phyloP scores from a whole-genome alignment of 306 rosid species.

The Erythrophleum fordii region DNA sequence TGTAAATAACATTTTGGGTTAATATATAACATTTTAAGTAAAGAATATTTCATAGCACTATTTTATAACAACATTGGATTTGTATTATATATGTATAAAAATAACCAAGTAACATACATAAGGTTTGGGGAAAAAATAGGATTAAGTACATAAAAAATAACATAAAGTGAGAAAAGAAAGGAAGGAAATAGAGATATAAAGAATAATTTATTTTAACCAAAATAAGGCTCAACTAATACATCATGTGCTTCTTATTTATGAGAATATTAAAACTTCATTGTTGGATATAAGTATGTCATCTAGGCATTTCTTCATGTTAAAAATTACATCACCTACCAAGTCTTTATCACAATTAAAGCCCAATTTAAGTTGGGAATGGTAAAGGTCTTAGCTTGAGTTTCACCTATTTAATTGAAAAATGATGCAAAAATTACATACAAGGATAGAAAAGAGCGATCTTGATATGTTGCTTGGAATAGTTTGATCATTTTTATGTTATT shows the following conservation, averaged over 20 bases:
- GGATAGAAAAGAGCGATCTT: not conserved
- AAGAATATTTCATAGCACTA: too few relatives aligned
- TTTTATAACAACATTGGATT: too few relatives aligned
- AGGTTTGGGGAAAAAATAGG: too few relatives aligned
- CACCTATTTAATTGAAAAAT: not conserved
- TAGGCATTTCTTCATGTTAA: not conserved
- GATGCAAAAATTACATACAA: not conserved
- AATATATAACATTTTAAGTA: too few relatives aligned
- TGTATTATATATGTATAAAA: too few relatives aligned
- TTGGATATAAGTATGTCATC: not conserved
- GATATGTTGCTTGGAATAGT: not conserved
- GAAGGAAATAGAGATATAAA: too few relatives aligned
- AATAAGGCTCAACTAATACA: not conserved
- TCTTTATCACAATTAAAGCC: not conserved
- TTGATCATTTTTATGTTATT: not conserved
- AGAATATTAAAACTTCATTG: not conserved
- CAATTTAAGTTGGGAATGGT: not conserved
- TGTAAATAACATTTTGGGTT: too few relatives aligned
- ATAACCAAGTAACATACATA: too few relatives aligned
- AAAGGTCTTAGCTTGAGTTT: not conserved
- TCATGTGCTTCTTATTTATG: constrained; percentile 11
- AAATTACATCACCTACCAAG: not conserved
- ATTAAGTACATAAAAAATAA: too few relatives aligned
- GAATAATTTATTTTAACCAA: too few relatives aligned
- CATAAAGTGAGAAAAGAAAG: too few relatives aligned